A percentile compares a stretch with the other conserved stretches of the same genome.
phyloP scores from a whole-genome alignment of 139 green algal species.

The Picochlorum sp. region DNA sequence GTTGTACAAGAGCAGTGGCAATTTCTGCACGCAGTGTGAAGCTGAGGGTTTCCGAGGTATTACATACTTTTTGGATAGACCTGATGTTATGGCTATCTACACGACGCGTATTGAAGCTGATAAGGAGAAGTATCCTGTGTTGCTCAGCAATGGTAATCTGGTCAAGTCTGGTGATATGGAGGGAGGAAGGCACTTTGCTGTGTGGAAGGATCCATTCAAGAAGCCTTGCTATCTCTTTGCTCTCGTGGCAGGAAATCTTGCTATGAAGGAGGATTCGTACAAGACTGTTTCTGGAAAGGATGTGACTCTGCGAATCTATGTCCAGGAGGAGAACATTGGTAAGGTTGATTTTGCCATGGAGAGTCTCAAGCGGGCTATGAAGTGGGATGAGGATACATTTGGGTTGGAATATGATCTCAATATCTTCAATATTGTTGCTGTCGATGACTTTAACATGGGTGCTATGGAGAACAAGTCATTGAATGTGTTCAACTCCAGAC shows the following conservation, averaged over 20 bases:
- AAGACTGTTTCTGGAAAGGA: conserved; percentile 58
- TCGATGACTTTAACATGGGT: conserved; percentile 98
- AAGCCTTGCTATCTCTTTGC: conserved; percentile 99
- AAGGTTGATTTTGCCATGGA: conserved; percentile 82
- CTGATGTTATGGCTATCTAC: conserved; percentile 74
- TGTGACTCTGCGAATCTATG: conserved; percentile 84
- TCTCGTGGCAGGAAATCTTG: conserved; percentile 88
- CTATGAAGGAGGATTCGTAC: conserved; percentile 73
- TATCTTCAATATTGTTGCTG: conserved; percentile 88
- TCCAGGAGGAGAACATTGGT: conserved; percentile 51
- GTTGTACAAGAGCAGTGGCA: conserved; percentile 89
- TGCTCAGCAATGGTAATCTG: conserved; percentile 97
- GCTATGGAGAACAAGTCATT: conserved; percentile 89
- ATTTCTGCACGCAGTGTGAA: conserved; percentile 97
- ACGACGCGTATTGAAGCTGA: conserved; percentile 83
- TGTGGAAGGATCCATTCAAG: conserved; percentile 85
- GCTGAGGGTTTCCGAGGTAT: conserved; percentile 96
- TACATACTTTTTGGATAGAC: conserved; percentile 92
- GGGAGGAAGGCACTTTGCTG: conserved; percentile 53
- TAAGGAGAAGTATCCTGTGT: conserved; percentile 84
- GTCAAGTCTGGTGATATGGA: conserved; percentile 63
- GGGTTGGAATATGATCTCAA: conserved; percentile 96
- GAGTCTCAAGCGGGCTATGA: conserved; percentile 86
- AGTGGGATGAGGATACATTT: conserved; percentile 74
- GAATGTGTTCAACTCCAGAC: conserved; percentile 91